Percentiles rank a stretch among this genome's conserved stretches.
These are phyloP conservation scores for Sugiyamaella japonica DNA, from an alignment of 1,139 yeast species.

Conservation along the genomic window DNA sequence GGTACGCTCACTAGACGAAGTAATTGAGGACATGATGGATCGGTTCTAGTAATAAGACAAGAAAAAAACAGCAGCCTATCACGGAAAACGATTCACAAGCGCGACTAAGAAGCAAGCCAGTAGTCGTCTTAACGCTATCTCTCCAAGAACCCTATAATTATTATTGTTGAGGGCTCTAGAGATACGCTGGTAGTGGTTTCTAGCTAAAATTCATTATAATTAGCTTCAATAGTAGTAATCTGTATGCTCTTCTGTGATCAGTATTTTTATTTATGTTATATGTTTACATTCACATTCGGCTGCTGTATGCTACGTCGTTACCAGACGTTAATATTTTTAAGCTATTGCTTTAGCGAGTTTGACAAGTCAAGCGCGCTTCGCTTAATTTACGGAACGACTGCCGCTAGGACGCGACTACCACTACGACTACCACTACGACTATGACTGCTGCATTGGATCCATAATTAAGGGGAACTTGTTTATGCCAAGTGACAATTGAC, in stretches of 20 bases:
- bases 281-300: background rate
- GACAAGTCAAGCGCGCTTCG: background rate
- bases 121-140: background rate
- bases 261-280: background rate
- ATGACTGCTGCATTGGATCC: background rate
- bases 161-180: too few species aligned
- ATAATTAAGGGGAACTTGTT: background rate
- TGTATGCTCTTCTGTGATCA: background rate
- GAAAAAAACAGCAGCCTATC: background rate
- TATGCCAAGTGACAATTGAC: background rate
- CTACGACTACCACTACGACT: too few species aligned
- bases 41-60: background rate
- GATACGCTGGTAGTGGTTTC: too few species aligned
- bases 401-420: too few species aligned
- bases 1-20: slow-evolving; percentile 16
- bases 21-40: slow-evolving; percentile 3
- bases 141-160: too few species aligned
- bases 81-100: background rate
- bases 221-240: too few species aligned
- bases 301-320: too few species aligned
- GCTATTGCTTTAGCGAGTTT: background rate
- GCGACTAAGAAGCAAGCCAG: too few species aligned
- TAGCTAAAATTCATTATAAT: too few species aligned
- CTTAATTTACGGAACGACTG: too few species aligned
- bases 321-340: background rate